Percentiles rank a stretch among this genome's conserved stretches.
phyloP scores from a whole-genome alignment of 1,139 yeast species.

The Protomyces arabidopsidicola region DNA sequence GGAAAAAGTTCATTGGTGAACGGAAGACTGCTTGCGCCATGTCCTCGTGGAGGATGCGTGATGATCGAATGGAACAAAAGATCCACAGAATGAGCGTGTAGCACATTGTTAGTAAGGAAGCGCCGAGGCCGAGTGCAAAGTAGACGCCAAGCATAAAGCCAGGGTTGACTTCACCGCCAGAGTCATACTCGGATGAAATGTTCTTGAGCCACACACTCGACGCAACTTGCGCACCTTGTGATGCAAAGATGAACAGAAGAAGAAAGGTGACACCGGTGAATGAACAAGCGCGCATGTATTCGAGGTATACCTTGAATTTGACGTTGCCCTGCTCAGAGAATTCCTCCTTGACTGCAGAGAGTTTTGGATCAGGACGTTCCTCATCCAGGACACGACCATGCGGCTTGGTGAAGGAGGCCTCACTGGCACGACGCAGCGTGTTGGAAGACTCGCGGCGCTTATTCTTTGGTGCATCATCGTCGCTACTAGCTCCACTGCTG shows the following conservation, averaged over 20 bases:
- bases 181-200: constrained; percentile 84
- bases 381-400: constrained; percentile 27
- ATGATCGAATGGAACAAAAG: constrained; percentile 78
- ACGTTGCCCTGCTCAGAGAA: constrained; percentile 91
- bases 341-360: constrained; percentile 45
- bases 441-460: constrained; percentile 32
- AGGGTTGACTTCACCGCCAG: constrained; percentile 65
- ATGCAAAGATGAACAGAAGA: constrained; percentile 45
- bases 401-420: constrained; percentile 51
- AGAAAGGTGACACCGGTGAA: constrained; percentile 60
- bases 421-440: constrained; percentile 68
- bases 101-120: constrained; percentile 56
- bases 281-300: constrained; percentile 85
- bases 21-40: constrained; percentile 79
- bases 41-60: constrained; percentile 65
- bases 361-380: constrained; percentile 21
- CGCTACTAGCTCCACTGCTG: constrained; percentile 19
- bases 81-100: constrained; percentile 76
- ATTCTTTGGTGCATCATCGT: constrained; percentile 22
- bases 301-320: constrained; percentile 77
- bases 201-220: constrained; percentile 90
- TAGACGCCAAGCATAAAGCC: constrained; percentile 72
- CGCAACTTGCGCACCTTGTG: constrained; percentile 59
- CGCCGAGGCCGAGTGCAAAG: constrained; percentile 64
- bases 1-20: constrained; percentile 96